A percentile compares a stretch with the other conserved stretches of the same genome.
These are phyloP conservation scores for Amniculicola lignicola DNA, from an alignment of 495 filamentous ascomycete genomes.

Conservation along the genomic window DNA sequence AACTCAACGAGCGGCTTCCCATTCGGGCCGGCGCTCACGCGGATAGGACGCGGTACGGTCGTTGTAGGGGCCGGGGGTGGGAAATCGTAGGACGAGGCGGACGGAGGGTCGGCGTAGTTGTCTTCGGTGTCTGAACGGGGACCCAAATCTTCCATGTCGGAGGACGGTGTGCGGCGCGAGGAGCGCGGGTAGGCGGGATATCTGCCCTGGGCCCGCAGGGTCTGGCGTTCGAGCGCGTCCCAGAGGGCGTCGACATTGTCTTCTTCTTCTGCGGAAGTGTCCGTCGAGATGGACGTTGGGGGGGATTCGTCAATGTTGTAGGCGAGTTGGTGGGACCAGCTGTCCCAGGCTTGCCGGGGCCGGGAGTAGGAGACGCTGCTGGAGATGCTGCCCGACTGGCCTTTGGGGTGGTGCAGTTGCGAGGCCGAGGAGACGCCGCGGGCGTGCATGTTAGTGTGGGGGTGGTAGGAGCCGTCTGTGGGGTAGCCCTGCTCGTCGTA, in stretches of 20 bases:
- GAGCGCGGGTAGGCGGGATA: neutral
- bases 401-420: slow-evolving; percentile 26
- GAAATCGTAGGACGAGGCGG: neutral
- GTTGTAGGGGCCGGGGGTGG: neutral
- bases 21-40: slow-evolving; percentile 24
- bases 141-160: slow-evolving; percentile 16
- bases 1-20: slow-evolving; percentile 29
- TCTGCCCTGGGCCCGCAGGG: neutral
- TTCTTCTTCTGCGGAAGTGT: slow-evolving; percentile 21
- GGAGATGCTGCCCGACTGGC: slow-evolving; percentile 15
- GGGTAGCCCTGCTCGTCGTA: slow-evolving; percentile 31
- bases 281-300: slow-evolving; percentile 15
- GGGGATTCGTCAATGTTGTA: slow-evolving; percentile 24
- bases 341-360: slow-evolving; percentile 26
- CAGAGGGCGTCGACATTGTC: slow-evolving; percentile 25
- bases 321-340: slow-evolving; percentile 25
- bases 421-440: slow-evolving; percentile 32
- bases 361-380: slow-evolving; percentile 12
- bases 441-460: slow-evolving; percentile 26
- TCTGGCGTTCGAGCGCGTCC: slow-evolving; percentile 14
- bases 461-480: slow-evolving; percentile 20
- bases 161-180: slow-evolving; percentile 10
- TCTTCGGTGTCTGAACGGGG: slow-evolving; percentile 26
- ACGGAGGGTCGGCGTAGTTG: slow-evolving; percentile 2
- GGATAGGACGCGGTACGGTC: neutral